A percentile compares a stretch with the other conserved stretches of the same genome.
These are phyloP conservation scores for Parascedosporium putredinis DNA, from an alignment of 2,329 filamentous ascomycete species.

Conservation along the genomic window DNA sequence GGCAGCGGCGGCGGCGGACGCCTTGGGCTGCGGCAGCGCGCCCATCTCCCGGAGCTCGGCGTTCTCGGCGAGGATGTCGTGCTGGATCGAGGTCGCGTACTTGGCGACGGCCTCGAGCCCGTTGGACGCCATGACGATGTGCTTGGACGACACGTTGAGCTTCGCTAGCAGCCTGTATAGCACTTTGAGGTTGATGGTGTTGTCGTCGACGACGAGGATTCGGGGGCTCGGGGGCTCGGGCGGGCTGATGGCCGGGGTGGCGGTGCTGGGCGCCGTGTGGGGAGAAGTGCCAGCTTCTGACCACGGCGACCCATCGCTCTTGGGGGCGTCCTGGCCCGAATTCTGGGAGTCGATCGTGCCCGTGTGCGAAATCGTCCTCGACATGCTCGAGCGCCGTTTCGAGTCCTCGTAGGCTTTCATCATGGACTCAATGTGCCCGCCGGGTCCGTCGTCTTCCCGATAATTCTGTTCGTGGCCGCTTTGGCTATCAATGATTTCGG, in stretches of 20 bases:
- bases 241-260: not conserved
- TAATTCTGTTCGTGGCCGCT: no score
- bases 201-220: constrained; percentile 30
- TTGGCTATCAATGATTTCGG: not conserved
- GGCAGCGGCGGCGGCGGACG: no score
- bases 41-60: no score
- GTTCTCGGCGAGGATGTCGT: not conserved
- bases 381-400: no score
- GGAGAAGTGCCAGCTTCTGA: not conserved
- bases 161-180: constrained; percentile 25
- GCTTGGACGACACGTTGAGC: constrained; percentile 19
- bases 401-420: no score
- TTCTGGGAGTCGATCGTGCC: not conserved
- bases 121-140: constrained; percentile 23
- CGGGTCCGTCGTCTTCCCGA: no score
- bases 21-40: no score
- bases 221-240: no score
- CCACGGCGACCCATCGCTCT: not conserved
- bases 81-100: not conserved
- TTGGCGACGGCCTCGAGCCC: constrained; percentile 20
- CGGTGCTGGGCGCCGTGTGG: not conserved
- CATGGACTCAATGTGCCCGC: no score
- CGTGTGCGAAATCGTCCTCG: not conserved
- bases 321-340: not conserved
- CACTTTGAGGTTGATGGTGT: constrained; percentile 27